Percentiles rank a stretch among this genome's conserved stretches.
These are phyloP conservation scores for Trebouxia sp. DNA, from an alignment of 139 green algal species.

Conservation along the genomic window DNA sequence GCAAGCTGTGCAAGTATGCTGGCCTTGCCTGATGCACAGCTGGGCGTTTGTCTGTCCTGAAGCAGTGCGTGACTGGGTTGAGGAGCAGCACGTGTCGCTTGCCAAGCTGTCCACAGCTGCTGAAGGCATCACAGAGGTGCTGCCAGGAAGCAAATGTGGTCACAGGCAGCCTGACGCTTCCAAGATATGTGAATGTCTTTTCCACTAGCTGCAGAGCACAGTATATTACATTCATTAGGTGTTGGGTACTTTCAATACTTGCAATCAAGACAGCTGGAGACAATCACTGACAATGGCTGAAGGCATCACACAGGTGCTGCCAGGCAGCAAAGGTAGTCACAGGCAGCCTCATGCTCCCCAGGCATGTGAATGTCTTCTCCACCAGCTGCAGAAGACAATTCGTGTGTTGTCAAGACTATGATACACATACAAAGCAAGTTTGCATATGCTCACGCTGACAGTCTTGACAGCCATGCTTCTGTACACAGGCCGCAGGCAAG, in stretches of 20 bases:
- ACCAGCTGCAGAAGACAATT: neutral
- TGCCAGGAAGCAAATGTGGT: slow-evolving; percentile 3
- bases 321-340: neutral
- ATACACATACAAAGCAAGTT: no score
- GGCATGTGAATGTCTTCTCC: neutral
- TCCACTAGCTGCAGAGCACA: neutral
- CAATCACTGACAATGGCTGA: neutral
- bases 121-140: neutral
- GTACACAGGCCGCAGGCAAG: no score
- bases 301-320: neutral
- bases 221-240: no score
- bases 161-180: neutral
- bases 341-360: neutral
- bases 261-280: no score
- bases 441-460: no score
- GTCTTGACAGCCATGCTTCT: no score
- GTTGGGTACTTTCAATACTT: no score
- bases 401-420: no score
- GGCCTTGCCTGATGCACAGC: neutral
- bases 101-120: neutral
- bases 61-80: neutral
- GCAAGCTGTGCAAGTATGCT: neutral
- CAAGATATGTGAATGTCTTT: neutral
- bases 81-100: neutral
- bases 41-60: neutral